These are phyloP conservation scores for Scenedesmus sp. DNA, from an alignment of 163 green algal species.

Conservation along the genomic window DNA sequence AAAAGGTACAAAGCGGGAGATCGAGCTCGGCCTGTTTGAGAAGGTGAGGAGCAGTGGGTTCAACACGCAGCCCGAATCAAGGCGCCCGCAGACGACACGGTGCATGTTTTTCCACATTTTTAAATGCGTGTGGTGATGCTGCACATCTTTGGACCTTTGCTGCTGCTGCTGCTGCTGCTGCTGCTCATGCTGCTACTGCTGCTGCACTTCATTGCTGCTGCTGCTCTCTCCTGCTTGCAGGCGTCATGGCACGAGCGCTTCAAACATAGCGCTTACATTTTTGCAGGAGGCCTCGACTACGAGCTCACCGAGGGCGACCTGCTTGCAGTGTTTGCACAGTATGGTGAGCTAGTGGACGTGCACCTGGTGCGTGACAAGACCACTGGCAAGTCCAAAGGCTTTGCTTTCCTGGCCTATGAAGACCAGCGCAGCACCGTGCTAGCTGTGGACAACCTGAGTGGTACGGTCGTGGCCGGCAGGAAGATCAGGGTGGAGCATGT, in stretches of 20 bases:
- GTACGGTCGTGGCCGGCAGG: constrained; percentile 85
- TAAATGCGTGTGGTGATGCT: neutral
- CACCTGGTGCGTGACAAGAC: constrained; percentile 88
- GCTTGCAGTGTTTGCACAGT: constrained; percentile 97
- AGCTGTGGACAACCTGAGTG: constrained; percentile 98
- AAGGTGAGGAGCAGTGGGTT: neutral
- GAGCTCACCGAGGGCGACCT: constrained; percentile 97
- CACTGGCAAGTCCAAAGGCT: constrained; percentile 93
- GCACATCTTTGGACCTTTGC: neutral
- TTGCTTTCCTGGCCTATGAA: constrained; percentile 98
- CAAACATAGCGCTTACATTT: constrained; percentile 97
- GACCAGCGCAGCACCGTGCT: constrained; percentile 98
- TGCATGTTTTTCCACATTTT: neutral
- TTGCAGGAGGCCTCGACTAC: constrained; percentile 91
- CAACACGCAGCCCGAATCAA: neutral
- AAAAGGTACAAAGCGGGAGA: constrained; percentile 90
- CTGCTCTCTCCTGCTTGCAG: constrained; percentile 65
- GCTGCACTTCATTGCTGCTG: neutral
- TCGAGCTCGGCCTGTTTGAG: constrained; percentile 77
- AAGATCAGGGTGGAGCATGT: constrained; percentile 96
- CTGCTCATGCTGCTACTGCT: neutral
- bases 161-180: neutral
- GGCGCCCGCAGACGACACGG: neutral
- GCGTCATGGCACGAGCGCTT: constrained; percentile 96
- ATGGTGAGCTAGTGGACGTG: constrained; percentile 97